Evolutionary conservation across 164 flowering plant genomes (phyloP), one percentile per base, ranked within the genome.

Genomic region (Macadamia tetraphylla): DNA sequence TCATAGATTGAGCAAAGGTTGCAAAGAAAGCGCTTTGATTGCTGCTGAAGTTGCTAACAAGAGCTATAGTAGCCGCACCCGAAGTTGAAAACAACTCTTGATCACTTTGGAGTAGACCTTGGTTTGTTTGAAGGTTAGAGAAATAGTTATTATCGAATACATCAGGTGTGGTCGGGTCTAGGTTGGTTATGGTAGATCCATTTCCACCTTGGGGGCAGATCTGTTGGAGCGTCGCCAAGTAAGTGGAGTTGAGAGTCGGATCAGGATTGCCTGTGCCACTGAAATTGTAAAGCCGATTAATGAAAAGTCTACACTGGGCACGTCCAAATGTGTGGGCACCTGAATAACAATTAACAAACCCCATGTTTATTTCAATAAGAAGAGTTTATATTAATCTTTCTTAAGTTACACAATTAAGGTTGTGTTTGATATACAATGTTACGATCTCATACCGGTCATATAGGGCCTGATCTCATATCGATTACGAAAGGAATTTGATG

Each of bases 241-340:
- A 82, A 1, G 74, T 64, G 0, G 82, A 2, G 67, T 80, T 67
- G 6, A 84, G 6, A 17, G 76, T 70, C 0, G 83, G 78, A 64
- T 85, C 89, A 0, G 87, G 77, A 17, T 42, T 73, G 17, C 72
- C 75, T 0, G 71, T 62, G 43, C 70, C 68, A 7, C 29, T 69
- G 74, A 82, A 82, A 60, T 80, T 74, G 81, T 71, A 82, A 0
- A 84, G 69, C 0, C 85, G 71, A 23, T 49, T 0, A 17, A 32
- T 69, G 76, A 84, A 77, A 0, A 52, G 1, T 1, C 31, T 1
- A 49, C 87, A 84, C 29, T 58, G 77, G 6, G 82, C 82, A 0
- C 80, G 65, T 46, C 85, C 87, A 40, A 82, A 78, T 32, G 85
- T 84, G 46, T 84, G 87, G 0, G 77, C 85, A 57, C 87, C 87